Evolutionary conservation across 2,329 filamentous ascomycete species (phyloP), one percentile per base, ranked within the genome.

Genomic region (Xenoacremonium recifei): DNA sequence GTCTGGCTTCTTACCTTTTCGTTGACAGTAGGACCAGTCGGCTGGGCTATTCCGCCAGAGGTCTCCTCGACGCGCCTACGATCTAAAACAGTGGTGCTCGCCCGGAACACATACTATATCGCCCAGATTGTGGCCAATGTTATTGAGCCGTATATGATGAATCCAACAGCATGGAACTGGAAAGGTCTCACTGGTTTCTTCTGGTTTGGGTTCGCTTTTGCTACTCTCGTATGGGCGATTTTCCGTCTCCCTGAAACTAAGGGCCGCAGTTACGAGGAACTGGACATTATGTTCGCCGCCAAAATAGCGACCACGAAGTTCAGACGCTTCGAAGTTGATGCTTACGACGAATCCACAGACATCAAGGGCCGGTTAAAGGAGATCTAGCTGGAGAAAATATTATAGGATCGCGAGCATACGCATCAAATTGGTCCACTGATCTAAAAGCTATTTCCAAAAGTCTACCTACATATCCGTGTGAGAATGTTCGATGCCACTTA

Each of bases 161-260:
- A 65, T 36, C 62, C 63, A 4, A 51, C 40, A 3, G 54, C 48
- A 1, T 51, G 48, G 47, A 61, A 71, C 39, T 63, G 61, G 55
- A 59, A 42, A 59, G 64, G 54, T 36, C 13, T 13, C 27, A 39
- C 36, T 9, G 59, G 74, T 51, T 71, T 69, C 42, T 64, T 71
- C 49, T 70, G 68, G 66, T 62, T 60, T 3, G 61, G 54, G 2
- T 40, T 35, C 16, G 40, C 44, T 3, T 43, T 43, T 15, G 4
- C 40, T 3, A 67, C 70, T 13, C 63, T 74, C 3, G 50, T 68
- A 2, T 80, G 76, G 66, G 66, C 71, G 2, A 75, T 64, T 49
- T 75, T 73, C 54, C 71, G 68, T 21, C 53, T 74, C 13, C 73
- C 73, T 6, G 75, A 79, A 56, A 69, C 72, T 0, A 71, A 71